phyloP scores from a whole-genome alignment of 2,329 filamentous ascomycete genomes.

The Drechslerella coelobrocha region DNA sequence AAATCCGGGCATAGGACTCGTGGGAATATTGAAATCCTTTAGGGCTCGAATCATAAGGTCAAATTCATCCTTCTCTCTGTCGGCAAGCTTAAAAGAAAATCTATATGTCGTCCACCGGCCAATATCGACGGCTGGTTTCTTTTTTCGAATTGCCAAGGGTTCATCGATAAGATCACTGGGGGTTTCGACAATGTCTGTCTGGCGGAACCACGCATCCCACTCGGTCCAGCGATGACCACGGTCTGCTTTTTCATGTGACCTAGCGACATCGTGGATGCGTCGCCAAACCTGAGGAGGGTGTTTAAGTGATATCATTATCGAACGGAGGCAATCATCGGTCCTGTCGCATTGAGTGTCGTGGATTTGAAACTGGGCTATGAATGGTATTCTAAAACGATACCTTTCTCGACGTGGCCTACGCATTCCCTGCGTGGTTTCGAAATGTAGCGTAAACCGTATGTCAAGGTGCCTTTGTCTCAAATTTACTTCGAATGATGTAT shows the following conservation, averaged over 20 bases:
- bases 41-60: constrained; percentile 65
- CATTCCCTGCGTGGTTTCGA: constrained; percentile 52
- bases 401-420: constrained; percentile 46
- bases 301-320: constrained; percentile 62
- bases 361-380: constrained; percentile 61
- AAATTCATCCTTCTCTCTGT: constrained; percentile 57
- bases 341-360: constrained; percentile 54
- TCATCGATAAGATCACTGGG: constrained; percentile 57
- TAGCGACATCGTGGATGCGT: constrained; percentile 55
- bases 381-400: constrained; percentile 58
- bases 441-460: constrained; percentile 59
- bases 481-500: constrained; percentile 58
- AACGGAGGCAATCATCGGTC: constrained; percentile 55
- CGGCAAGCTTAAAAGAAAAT: constrained; percentile 59
- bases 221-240: constrained; percentile 63
- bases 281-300: constrained; percentile 60
- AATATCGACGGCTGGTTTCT: constrained; percentile 65
- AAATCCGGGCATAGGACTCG: constrained; percentile 61
- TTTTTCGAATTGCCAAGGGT: constrained; percentile 62
- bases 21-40: constrained; percentile 73
- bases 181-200: constrained; percentile 68
- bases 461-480: constrained; percentile 59
- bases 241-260: constrained; percentile 60
- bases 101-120: constrained; percentile 67
- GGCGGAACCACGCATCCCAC: constrained; percentile 67